These are phyloP conservation scores for Priceomyces fermenticarens DNA, from an alignment of 805 yeast species.

Conservation along the genomic window DNA sequence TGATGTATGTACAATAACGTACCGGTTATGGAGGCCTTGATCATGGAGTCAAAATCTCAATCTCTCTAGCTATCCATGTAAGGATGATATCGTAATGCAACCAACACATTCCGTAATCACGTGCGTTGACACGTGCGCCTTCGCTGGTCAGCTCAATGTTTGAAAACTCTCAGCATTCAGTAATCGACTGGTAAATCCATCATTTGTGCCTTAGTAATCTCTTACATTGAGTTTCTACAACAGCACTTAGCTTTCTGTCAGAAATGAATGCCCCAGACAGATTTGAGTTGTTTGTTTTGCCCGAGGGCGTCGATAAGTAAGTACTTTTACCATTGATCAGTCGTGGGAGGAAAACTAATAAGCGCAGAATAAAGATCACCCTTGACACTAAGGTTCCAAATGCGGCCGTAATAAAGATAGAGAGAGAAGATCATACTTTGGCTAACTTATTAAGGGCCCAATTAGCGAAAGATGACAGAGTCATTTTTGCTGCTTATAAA, in stretches of 20 bases:
- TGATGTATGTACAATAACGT: no score
- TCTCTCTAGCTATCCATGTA: no score
- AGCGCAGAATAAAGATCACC: conserved; percentile 64
- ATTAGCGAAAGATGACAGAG: conserved; percentile 79
- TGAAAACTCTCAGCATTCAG: no score
- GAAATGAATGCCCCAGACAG: conserved; percentile 98
- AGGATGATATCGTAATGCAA: no score
- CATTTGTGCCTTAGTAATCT: background rate
- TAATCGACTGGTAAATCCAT: no score
- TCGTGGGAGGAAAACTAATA: conserved; percentile 13
- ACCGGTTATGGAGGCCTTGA: no score
- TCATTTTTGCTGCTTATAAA: conserved; percentile 95
- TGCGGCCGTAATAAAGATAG: conserved; percentile 88
- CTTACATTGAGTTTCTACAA: background rate
- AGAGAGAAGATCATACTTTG: conserved; percentile 95
- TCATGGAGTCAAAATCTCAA: no score
- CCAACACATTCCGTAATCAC: no score
- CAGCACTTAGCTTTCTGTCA: no score
- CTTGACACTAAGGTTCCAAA: conserved; percentile 96
- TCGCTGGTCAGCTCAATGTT: no score
- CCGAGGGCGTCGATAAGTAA: conserved; percentile 95
- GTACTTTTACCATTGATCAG: conserved; percentile 20
- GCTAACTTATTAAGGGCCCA: conserved; percentile 89
- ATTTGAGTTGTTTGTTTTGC: conserved; percentile 91
- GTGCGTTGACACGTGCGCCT: background rate